Base-by-base conservation (phyloP, 176 grass and related monocot species). In the Eleusine coracana region DNA sequence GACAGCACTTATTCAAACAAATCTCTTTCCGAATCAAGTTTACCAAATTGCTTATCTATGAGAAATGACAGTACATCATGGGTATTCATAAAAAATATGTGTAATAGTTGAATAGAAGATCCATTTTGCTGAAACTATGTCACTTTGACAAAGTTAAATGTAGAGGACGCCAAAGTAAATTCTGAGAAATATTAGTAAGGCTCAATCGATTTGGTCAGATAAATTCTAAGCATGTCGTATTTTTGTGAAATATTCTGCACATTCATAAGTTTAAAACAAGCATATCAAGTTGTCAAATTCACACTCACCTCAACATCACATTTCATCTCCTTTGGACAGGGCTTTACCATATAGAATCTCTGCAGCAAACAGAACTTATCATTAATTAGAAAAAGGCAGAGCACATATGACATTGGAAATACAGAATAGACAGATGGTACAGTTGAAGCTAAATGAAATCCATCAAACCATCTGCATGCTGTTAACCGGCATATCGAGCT, bases 271-370 rank as follows among this genome's bases (percentile, higher is more conserved):
- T 37, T 9, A 77, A 70, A 68, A n/a, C 11, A 80, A 34, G 46
- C 40, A 63, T 55, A 42, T 38, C 52, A 52, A 52, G 14, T 70
- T 38, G 16, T 51, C 52, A 56, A 56, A 56, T 70, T 38, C 21
- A 20, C 62, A 65, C 71, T 90, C 38, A 98, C 96, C 96, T 98
- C 93, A 86, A 96, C 93, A 83, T 96, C 96, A 69, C 93, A 99
- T 89, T 96, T 99, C 93, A 94, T 87, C 87, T 99, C 96, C 82
- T 96, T 99, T 39, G 87, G 87, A 79, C 91, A 99, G 77, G 96
- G 96, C 87, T 96, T 99, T 87, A 96, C 87, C 93, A 94, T 90
- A 80, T 99, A 99, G 81, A 99, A 96, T 88, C 93, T 99, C 96
- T 99, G 87, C 36, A 90, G 28, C 21, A 66, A 75, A n/a, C 29